phyloP scores from a whole-genome alignment of 192 early-diverging fungal species.

The Linderina pennispora region DNA sequence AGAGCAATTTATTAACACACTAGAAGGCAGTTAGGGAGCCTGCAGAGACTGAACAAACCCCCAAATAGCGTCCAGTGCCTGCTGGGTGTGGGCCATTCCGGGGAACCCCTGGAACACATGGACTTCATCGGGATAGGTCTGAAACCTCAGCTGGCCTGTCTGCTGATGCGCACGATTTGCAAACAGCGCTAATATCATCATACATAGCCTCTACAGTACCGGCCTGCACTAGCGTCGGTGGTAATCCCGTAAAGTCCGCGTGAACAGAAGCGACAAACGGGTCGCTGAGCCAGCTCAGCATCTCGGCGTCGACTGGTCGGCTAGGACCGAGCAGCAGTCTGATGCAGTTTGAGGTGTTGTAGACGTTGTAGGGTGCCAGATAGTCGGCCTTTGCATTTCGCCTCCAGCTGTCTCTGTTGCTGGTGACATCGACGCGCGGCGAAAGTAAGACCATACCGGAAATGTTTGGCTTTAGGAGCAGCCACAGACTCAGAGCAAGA shows the following conservation, averaged over 20 bases:
- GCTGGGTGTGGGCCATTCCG: background rate
- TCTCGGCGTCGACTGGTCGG: background rate
- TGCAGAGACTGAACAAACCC: constrained; percentile 8
- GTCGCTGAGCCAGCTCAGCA: constrained; percentile 2
- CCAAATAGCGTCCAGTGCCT: constrained; percentile 8
- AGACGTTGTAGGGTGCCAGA: background rate
- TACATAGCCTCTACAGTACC: constrained; percentile 29
- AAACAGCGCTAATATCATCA: constrained; percentile 40
- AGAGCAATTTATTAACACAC: too few species aligned
- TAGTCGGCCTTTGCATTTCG: constrained; percentile 8
- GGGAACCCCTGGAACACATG: constrained; percentile 31
- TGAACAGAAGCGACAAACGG: constrained; percentile 33
- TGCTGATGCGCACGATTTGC: background rate
- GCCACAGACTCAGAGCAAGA: constrained; percentile 33
- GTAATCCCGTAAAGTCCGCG: constrained; percentile 10
- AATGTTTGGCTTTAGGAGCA: constrained; percentile 2
- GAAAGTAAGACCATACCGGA: constrained; percentile 15
- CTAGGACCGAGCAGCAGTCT: constrained; percentile 6
- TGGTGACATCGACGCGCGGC: constrained; percentile 33
- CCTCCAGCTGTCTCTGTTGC: constrained; percentile 11
- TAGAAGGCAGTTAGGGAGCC: too few species aligned
- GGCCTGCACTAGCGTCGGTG: constrained; percentile 32
- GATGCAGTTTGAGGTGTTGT: background rate
- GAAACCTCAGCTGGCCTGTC: constrained; percentile 1
- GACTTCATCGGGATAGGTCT: constrained; percentile 16